These are phyloP conservation scores for Coemansia sp. DNA, from an alignment of 192 early-diverging fungal genomes.

Conservation along the genomic window DNA sequence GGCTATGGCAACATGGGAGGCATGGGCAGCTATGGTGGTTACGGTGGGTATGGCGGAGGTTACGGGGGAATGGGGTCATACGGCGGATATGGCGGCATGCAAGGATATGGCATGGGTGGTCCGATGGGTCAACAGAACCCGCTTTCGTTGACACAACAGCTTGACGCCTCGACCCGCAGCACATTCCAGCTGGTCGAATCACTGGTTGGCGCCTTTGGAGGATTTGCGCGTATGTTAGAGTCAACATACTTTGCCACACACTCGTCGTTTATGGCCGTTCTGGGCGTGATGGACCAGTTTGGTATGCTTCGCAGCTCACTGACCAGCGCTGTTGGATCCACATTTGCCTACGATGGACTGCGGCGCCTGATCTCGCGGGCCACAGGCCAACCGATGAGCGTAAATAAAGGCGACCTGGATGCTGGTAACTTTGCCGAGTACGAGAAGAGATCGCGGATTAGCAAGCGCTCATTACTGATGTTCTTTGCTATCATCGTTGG, in stretches of 20 bases:
- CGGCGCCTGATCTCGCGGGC: conserved; percentile 67
- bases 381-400: conserved; percentile 67
- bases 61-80: conserved; percentile 61
- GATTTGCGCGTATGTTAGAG: conserved; percentile 97
- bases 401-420: conserved; percentile 74
- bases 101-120: conserved; percentile 63
- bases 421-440: conserved; percentile 76
- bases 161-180: conserved; percentile 89
- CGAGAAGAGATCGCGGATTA: conserved; percentile 64
- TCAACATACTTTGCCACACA: conserved; percentile 97
- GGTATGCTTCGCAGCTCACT: conserved; percentile 86
- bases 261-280: conserved; percentile 91
- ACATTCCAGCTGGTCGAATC: conserved; percentile 93
- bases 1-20: conserved; percentile 57
- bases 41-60: conserved; percentile 43
- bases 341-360: conserved; percentile 74
- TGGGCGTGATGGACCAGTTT: conserved; percentile 98
- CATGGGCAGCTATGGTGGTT: conserved; percentile 39
- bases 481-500: conserved; percentile 88
- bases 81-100: conserved; percentile 49
- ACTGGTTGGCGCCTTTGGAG: conserved; percentile 94
- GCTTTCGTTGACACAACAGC: conserved; percentile 71
- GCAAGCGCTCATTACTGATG: conserved; percentile 75
- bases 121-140: conserved; percentile 63
- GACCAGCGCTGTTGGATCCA: conserved; percentile 79